These are phyloP conservation scores for Aquilaria yunnanensis DNA, from an alignment of 345 rosid species.

Conservation along the genomic window DNA sequence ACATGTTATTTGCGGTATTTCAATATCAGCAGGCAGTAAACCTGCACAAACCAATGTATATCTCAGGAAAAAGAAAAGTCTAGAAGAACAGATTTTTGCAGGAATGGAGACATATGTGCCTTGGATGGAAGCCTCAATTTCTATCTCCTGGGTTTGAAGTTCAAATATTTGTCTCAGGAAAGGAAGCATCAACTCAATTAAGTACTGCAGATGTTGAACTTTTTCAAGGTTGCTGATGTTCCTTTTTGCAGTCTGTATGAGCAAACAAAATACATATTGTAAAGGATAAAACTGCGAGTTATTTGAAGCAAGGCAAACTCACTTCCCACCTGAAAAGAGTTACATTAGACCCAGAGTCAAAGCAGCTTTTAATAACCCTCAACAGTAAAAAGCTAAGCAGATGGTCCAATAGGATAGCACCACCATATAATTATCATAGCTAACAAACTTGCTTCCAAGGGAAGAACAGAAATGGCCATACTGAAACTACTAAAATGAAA, in stretches of 20 bases:
- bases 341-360: neutral
- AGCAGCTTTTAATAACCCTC: neutral
- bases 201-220: constrained; percentile 44
- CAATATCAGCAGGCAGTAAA: constrained; percentile 19
- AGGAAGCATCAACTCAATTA: constrained; percentile 51
- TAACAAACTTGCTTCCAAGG: too few relatives aligned
- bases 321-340: neutral
- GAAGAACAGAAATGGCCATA: too few relatives aligned
- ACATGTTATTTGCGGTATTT: constrained; percentile 35
- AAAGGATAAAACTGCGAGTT: neutral
- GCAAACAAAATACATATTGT: constrained; percentile 11
- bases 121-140: constrained; percentile 47
- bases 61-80: constrained; percentile 12
- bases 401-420: too few relatives aligned
- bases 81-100: constrained; percentile 6
- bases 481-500: too few relatives aligned
- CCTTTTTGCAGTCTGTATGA: constrained; percentile 49
- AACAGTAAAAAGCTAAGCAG: neutral
- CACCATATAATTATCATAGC: too few relatives aligned
- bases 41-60: constrained; percentile 15
- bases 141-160: constrained; percentile 48
- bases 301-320: neutral
- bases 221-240: constrained; percentile 34
- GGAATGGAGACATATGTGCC: constrained; percentile 27
- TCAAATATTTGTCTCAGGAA: constrained; percentile 42